These are phyloP conservation scores for Tinospora cordifolia DNA, from an alignment of 164 flowering plant species.

Conservation along the genomic window DNA sequence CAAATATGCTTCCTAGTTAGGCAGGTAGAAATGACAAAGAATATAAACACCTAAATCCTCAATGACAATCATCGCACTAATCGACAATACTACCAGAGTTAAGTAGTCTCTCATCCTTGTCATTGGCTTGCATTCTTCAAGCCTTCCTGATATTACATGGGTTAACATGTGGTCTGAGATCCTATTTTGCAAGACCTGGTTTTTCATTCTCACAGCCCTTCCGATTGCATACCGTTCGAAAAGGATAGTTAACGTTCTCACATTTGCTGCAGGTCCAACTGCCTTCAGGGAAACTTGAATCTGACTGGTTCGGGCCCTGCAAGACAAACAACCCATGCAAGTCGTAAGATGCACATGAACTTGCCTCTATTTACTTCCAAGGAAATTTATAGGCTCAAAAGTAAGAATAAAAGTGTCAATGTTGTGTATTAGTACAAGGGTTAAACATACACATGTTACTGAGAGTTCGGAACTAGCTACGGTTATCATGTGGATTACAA, in stretches of 20 bases:
- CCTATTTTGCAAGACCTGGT: slow-evolving; percentile 18
- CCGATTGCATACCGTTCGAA: slow-evolving; percentile 39
- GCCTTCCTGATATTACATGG: not conserved
- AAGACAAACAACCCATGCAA: slow-evolving; percentile 3
- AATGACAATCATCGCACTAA: not conserved
- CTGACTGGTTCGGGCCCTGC: slow-evolving; percentile 28
- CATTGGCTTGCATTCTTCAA: not conserved
- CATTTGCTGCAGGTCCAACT: slow-evolving; percentile 45
- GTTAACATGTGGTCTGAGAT: not conserved
- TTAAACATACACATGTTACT: too few relatives aligned
- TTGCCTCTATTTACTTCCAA: not conserved
- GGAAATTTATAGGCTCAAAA: not conserved
- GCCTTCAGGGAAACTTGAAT: slow-evolving; percentile 30
- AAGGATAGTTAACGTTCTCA: slow-evolving; percentile 37
- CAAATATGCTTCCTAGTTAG: not conserved
- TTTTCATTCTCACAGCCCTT: slow-evolving; percentile 36
- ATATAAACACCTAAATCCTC: not conserved
- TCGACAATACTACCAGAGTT: not conserved
- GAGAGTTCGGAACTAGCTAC: too few relatives aligned
- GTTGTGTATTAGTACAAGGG: not conserved
- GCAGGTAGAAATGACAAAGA: not conserved
- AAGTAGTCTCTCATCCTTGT: not conserved
- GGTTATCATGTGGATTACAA: too few relatives aligned
- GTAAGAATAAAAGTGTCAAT: not conserved
- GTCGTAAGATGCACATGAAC: not conserved